These are phyloP conservation scores for Houttuynia cordata DNA, from an alignment of 164 flowering plant species.

Conservation along the genomic window DNA sequence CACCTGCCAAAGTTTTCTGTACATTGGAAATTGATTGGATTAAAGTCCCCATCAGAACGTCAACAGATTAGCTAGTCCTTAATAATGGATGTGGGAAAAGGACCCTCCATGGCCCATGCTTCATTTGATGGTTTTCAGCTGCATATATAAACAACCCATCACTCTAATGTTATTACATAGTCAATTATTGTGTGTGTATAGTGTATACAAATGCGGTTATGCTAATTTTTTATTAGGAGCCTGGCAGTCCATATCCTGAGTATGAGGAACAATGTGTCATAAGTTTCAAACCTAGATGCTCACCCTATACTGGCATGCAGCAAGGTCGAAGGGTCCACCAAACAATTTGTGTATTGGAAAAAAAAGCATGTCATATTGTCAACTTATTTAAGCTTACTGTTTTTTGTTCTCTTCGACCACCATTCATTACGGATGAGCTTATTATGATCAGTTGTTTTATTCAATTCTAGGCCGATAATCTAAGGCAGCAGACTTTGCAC, in stretches of 20 bases:
- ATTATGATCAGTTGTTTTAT: neutral
- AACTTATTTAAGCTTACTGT: too few relatives aligned
- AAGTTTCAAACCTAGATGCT: constrained; percentile 17
- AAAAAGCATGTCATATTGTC: neutral
- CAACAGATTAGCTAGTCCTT: neutral
- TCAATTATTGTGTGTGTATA: too few relatives aligned
- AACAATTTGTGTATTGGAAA: constrained; percentile 2
- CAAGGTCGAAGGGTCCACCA: neutral
- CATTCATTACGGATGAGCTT: neutral
- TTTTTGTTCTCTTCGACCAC: too few relatives aligned
- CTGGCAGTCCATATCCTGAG: too few relatives aligned
- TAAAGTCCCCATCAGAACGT: neutral
- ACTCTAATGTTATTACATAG: too few relatives aligned
- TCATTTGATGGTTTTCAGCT: neutral
- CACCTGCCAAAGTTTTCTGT: neutral
- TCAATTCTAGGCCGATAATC: constrained; percentile 68
- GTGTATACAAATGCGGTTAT: too few relatives aligned
- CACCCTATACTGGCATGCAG: constrained; percentile 7
- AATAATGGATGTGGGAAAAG: constrained; percentile 1
- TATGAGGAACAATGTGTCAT: constrained; percentile 7
- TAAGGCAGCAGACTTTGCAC: constrained; percentile 92
- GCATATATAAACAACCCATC: too few relatives aligned
- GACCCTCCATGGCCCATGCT: constrained; percentile 1
- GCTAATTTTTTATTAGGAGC: too few relatives aligned
- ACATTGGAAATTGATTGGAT: neutral